These are phyloP conservation scores for Cryphonectria nitschkei DNA, from an alignment of 2,329 filamentous ascomycete genomes.

Conservation along the genomic window DNA sequence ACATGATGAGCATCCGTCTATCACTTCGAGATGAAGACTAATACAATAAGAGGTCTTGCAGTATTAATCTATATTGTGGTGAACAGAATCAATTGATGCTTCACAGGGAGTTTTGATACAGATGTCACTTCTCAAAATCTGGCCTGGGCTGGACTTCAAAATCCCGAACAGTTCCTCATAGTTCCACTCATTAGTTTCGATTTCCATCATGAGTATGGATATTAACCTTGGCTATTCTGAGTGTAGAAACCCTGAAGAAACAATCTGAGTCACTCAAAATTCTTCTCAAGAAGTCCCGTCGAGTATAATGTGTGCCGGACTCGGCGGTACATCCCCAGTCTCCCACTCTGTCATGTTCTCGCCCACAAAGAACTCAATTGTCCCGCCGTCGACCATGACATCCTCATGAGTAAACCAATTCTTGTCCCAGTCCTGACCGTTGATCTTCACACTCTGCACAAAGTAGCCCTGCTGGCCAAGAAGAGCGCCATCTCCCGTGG, in stretches of 20 bases:
- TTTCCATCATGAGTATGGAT: not conserved
- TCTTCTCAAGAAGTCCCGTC: not conserved
- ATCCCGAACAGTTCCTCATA: too few relatives aligned
- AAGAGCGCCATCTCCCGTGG: slow-evolving; percentile 37
- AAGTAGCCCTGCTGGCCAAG: slow-evolving; percentile 46
- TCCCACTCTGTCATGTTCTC: slow-evolving; percentile 48
- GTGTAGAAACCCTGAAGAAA: not conserved
- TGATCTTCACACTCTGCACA: slow-evolving; percentile 57
- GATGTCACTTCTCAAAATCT: too few relatives aligned
- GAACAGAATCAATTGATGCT: too few relatives aligned
- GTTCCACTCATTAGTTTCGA: too few relatives aligned
- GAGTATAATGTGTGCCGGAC: slow-evolving; percentile 39
- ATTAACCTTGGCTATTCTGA: not conserved
- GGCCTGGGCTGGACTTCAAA: too few relatives aligned
- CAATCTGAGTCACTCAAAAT: not conserved
- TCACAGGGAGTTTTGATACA: too few relatives aligned
- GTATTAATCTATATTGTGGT: too few relatives aligned
- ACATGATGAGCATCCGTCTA: too few relatives aligned
- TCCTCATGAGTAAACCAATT: slow-evolving; percentile 61
- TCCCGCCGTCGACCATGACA: slow-evolving; percentile 47
- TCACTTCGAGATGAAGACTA: too few relatives aligned
- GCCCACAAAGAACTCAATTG: slow-evolving; percentile 52
- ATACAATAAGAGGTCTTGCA: too few relatives aligned
- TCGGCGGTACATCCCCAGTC: slow-evolving; percentile 53
- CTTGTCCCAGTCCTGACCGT: slow-evolving; percentile 53